These are phyloP conservation scores for Nymphaea colorata DNA, from an alignment of 164 flowering plant species.

Conservation along the genomic window DNA sequence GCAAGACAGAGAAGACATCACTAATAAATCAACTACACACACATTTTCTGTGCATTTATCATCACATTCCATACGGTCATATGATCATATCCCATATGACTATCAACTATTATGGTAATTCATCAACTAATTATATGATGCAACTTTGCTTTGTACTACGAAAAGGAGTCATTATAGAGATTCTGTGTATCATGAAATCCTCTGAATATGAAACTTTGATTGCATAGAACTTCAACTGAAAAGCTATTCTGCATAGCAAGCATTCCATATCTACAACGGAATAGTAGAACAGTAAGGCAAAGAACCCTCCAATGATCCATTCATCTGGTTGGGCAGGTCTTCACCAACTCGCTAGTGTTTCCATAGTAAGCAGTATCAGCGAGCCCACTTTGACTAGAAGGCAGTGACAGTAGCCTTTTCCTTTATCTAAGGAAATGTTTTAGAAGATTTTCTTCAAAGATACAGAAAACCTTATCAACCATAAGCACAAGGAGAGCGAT, in stretches of 20 bases:
- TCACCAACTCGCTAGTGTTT: too few relatives aligned
- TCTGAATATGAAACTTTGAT: neutral
- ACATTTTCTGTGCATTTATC: neutral
- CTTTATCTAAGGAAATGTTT: too few relatives aligned
- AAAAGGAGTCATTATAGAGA: too few relatives aligned
- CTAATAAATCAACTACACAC: neutral
- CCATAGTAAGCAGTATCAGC: neutral
- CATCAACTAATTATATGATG: too few relatives aligned
- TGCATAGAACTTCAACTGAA: neutral
- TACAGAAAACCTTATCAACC: neutral
- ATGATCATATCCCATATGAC: neutral
- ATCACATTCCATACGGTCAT: neutral
- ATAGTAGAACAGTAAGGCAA: too few relatives aligned
- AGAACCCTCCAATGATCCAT: too few relatives aligned
- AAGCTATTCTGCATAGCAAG: neutral
- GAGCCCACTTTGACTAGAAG: neutral
- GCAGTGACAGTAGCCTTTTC: neutral
- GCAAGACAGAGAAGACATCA: neutral
- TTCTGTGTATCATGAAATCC: too few relatives aligned
- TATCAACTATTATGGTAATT: too few relatives aligned
- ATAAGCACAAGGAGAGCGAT: neutral
- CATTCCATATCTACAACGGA: too few relatives aligned
- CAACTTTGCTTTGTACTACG: neutral
- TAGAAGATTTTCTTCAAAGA: neutral
- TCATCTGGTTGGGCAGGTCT: too few relatives aligned